Percentiles rank a stretch among this genome's conserved stretches.
Conservation (phyloP, 345 rosid genomes). For the Cardamine occulta region DNA sequence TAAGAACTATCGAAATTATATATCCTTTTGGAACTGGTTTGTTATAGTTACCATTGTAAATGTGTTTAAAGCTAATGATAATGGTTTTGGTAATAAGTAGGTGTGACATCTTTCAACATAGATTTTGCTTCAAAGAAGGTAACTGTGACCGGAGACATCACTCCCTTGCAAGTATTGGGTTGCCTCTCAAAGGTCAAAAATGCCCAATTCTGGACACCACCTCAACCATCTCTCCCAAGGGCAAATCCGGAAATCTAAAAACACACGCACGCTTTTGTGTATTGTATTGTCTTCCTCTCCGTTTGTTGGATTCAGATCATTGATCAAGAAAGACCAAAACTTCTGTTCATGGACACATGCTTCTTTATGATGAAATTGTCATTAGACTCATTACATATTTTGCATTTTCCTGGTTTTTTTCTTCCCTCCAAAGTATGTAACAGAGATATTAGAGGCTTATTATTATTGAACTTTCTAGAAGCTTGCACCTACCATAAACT, state of each 20-base stretch:
- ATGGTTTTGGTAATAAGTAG: constrained; percentile 44
- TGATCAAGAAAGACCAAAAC: constrained; percentile 19
- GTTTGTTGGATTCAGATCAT: too few species aligned
- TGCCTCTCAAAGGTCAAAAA: constrained; percentile 84
- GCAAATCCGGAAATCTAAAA: constrained; percentile 29
- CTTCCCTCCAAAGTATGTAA: neutral
- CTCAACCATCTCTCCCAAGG: constrained; percentile 33
- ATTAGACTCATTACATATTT: constrained; percentile 34
- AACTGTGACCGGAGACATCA: constrained; percentile 80
- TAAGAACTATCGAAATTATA: neutral
- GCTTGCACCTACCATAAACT: constrained; percentile 47
- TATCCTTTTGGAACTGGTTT: neutral
- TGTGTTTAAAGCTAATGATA: constrained; percentile 14
- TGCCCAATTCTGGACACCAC: constrained; percentile 74
- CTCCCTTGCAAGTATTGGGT: constrained; percentile 70
- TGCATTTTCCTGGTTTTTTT: neutral
- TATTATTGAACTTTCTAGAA: constrained; percentile 35
- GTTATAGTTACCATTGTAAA: neutral
- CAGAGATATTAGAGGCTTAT: neutral
- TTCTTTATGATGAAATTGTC: constrained; percentile 40
- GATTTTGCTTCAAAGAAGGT: constrained; percentile 78
- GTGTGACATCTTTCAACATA: constrained; percentile 84
- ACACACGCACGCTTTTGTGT: neutral
- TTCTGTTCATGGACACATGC: constrained; percentile 6
- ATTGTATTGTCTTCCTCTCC: neutral